Base-by-base conservation (phyloP, 495 filamentous ascomycete genomes). In the Apodospora peruviana region DNA sequence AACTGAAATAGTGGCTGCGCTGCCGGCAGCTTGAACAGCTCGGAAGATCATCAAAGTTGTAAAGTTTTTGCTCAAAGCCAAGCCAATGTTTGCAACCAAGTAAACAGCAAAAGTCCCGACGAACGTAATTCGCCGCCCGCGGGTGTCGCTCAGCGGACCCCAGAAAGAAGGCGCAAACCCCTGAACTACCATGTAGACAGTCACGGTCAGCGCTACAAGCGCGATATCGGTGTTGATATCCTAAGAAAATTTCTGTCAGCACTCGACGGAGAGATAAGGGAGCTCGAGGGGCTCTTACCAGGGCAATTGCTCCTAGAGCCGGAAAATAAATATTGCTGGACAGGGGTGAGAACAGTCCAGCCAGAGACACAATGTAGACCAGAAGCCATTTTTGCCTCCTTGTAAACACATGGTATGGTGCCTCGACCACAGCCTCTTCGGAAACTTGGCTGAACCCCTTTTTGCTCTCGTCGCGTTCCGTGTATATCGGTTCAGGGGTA, bases 71-170 rank as follows among this genome's bases (percentile, higher is more conserved):
- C 76, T 69, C 22, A 79, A 55, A 0, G 73, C 76, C 1, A 81
- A 57, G 0, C 72, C 76, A 7, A 80, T 66, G 42, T 78, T 76
- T 12, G 79, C 75, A 8, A 68, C 56, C 10, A 75, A 65, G 47
- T 79, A 83, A 25, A 81, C 63, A 4, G 64, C 34, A 43, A 81
- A 78, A 5, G 70, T 68, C 7, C 74, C 42, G n/a, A 81, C 65
- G 48, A 78, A 81, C 1, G 70, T 74, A 3, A 61, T 24, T 14
- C 60, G 35, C 14, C 60, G 44, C 23, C 60, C 60, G 4, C 43
- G 45, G 1, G 42, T 55, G 43, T 66, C 61, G 24, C 61, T 59
- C 18, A 66, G 18, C 5, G 52, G 53, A 3, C 60, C 60, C 52
- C 56, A 59, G 23, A 64, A 46, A 0, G 55, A 59, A 2, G 61